Conservation (phyloP, 75 land plant species). For the Cunninghamia lanceolata region DNA sequence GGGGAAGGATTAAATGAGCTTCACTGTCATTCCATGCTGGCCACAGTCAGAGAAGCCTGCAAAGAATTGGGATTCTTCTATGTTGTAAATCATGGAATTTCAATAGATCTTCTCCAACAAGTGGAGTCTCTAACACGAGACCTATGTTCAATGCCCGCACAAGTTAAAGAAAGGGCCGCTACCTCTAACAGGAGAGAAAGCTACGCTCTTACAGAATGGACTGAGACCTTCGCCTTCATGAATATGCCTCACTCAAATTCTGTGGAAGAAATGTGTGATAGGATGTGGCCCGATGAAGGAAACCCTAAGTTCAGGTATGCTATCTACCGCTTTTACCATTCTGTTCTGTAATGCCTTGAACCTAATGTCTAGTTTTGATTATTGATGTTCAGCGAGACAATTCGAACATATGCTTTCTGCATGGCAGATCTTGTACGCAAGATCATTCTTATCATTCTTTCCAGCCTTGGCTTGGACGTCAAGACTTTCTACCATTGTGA, state of each 20-base stretch:
- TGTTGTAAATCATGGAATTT: background rate
- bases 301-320: background rate
- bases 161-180: background rate
- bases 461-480: constrained; percentile 29
- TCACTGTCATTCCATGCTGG: background rate
- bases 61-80: too few relatives aligned
- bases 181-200: constrained; percentile 26
- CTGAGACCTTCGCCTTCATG: too few relatives aligned
- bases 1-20: constrained; percentile 42
- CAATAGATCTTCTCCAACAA: constrained; percentile 17
- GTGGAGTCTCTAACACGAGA: constrained; percentile 11
- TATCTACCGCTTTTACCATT: background rate
- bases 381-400: background rate
- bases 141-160: constrained; percentile 18
- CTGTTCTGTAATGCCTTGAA: too few relatives aligned
- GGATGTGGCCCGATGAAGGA: background rate
- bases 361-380: too few relatives aligned
- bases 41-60: too few relatives aligned
- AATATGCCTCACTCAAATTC: too few relatives aligned
- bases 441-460: background rate
- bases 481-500: constrained; percentile 18
- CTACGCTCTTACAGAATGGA: background rate
- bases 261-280: too few relatives aligned
- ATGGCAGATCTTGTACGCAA: too few relatives aligned
- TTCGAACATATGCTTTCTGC: too few relatives aligned